These are phyloP conservation scores for Aureobasidium vineae DNA, from an alignment of 2,329 filamentous ascomycete genomes.

Conservation along the genomic window DNA sequence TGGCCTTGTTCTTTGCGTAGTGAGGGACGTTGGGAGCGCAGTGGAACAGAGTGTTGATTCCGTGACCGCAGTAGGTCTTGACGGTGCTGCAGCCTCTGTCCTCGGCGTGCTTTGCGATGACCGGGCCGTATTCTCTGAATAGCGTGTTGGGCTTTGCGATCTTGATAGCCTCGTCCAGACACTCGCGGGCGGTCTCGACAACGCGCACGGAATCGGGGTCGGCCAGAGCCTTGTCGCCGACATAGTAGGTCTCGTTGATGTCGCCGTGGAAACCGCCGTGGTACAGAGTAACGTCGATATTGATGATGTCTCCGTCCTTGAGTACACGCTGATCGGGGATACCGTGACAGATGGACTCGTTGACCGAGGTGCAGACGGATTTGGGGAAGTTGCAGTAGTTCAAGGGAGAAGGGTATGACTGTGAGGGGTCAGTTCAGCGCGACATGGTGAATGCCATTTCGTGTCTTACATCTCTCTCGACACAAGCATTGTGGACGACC, in stretches of 20 bases:
- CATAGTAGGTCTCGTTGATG: constrained; percentile 98
- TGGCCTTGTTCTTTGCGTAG: constrained; percentile 97
- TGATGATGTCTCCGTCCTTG: constrained; percentile 91
- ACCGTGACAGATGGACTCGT: constrained; percentile 98
- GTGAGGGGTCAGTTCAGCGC: constrained; percentile 5
- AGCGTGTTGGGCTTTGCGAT: constrained; percentile 89
- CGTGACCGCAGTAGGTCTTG: constrained; percentile 93
- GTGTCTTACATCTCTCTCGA: constrained; percentile 78
- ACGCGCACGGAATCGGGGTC: constrained; percentile 87
- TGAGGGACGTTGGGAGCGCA: constrained; percentile 92
- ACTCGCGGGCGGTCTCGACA: constrained; percentile 85
- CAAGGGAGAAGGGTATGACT: constrained; percentile 92
- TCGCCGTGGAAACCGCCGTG: constrained; percentile 95
- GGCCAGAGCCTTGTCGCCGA: constrained; percentile 80
- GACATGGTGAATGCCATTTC: neutral
- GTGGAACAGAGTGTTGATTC: constrained; percentile 92
- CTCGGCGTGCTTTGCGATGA: constrained; percentile 95
- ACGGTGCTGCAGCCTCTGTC: constrained; percentile 82
- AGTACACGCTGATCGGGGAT: constrained; percentile 89
- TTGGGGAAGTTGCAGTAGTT: constrained; percentile 98
- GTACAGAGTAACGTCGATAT: constrained; percentile 93
- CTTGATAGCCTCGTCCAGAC: constrained; percentile 84
- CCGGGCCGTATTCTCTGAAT: constrained; percentile 89
- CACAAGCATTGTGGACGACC: constrained; percentile 88
- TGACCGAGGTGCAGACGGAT: constrained; percentile 92